Base-by-base conservation (phyloP, 202 grass and related monocot genomes). In the Carex arenaria region DNA sequence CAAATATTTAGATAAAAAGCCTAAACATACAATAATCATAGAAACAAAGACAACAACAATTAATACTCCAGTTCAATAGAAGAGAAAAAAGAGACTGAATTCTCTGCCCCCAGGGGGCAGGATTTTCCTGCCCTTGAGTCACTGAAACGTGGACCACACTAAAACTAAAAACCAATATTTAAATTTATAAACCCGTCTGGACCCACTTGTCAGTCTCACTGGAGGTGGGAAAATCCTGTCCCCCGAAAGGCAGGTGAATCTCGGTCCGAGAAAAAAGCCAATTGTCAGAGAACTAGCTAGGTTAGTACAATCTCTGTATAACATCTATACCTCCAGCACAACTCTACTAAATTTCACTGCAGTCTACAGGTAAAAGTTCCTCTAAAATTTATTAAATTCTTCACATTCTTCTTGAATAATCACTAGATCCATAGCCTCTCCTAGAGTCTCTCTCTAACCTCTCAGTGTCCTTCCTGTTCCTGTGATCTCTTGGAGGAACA, bases 341-440 rank as follows among this genome's bases (percentile, higher is more conserved):
- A 40, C 15, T 7, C 7, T 26, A 66, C 17, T 23, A 11, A 64
- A 53, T 67, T 20, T 67, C 22, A 19, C 40, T n/a, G n/a, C n/a
- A n/a, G n/a, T n/a, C n/a, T 38, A 82, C 80, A 69, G 4, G 61
- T 15, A 68, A n/a, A 68, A 51, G n/a, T 69, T 52, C 4, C 69
- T 31, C 64, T 23, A 67, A 82, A 67, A 65, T 82, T 30, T 51
- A 30, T 59, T 36, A 17, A 47, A 66, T 45, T 54, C 36, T 82
- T 67, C 36, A 82, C 23, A 45, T 82, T 68, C 80, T 82, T 67
- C 80, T 82, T 30, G 80, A 82, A 55, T 68, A 30, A 65, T 82
- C 43, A 69, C 43, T 64, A 47, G 60, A 62, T 45, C 20, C 78
- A 81, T 81, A 23, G 7, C 64, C 80, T 82, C 45, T 69, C 38